phyloP scores from a whole-genome alignment of 805 yeast genomes.

The Yarrowia sp. region DNA sequence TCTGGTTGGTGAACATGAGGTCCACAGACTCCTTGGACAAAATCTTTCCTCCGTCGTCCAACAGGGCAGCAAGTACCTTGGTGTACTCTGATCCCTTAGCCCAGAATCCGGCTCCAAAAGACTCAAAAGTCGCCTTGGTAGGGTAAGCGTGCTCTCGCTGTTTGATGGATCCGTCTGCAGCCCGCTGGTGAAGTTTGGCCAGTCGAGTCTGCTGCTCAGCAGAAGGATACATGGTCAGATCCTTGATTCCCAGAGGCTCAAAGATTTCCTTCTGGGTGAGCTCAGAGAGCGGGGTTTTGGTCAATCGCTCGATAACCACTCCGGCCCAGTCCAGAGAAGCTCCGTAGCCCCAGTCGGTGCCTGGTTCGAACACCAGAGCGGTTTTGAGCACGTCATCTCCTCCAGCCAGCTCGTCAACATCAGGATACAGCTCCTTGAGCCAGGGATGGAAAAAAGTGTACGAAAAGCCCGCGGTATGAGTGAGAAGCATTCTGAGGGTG shows the following conservation, averaged over 20 bases:
- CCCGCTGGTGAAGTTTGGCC: constrained; percentile 33
- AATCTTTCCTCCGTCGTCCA: constrained; percentile 42
- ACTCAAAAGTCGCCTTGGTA: background rate
- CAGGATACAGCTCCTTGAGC: constrained; percentile 26
- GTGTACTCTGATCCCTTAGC: constrained; percentile 44
- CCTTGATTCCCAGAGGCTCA: constrained; percentile 37
- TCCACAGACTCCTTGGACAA: constrained; percentile 39
- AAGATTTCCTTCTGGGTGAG: constrained; percentile 31
- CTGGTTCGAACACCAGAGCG: constrained; percentile 42
- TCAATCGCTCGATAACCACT: constrained; percentile 35
- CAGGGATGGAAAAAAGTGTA: constrained; percentile 38
- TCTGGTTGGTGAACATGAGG: constrained; percentile 38
- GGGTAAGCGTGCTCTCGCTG: constrained; percentile 10
- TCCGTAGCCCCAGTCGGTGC: constrained; percentile 41
- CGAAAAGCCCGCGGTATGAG: constrained; percentile 44
- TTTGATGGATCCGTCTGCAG: constrained; percentile 29
- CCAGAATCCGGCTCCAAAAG: constrained; percentile 42
- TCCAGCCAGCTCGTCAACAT: constrained; percentile 26
- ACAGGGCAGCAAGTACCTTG: constrained; percentile 41
- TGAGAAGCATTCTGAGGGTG: constrained; percentile 39
- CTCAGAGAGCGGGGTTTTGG: constrained; percentile 34
- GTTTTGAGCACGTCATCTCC: constrained; percentile 29
- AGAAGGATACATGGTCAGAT: constrained; percentile 34
- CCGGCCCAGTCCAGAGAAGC: constrained; percentile 43
- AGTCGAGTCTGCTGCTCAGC: constrained; percentile 30